These are phyloP conservation scores for Circinella umbellata DNA, from an alignment of 371 early-diverging fungal species.

Conservation along the genomic window DNA sequence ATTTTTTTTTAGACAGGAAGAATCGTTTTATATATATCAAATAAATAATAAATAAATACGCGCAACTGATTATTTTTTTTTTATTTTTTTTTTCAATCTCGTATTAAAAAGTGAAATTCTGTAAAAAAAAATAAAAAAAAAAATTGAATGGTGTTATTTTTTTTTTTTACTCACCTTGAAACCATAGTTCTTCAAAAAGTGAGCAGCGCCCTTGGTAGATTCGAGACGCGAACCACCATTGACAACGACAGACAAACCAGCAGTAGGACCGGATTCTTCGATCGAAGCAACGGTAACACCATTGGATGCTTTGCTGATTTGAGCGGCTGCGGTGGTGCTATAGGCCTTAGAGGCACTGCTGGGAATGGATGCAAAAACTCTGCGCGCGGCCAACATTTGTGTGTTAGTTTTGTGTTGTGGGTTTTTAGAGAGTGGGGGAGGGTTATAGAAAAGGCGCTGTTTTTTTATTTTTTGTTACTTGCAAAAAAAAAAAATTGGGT, in stretches of 20 bases:
- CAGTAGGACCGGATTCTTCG: constrained; percentile 71
- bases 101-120: no score
- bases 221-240: constrained; percentile 92
- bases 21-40: neutral
- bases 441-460: constrained; percentile 9
- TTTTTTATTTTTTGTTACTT: constrained; percentile 12
- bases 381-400: constrained; percentile 65
- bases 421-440: constrained; percentile 15
- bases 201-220: constrained; percentile 82
- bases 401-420: no score
- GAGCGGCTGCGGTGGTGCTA: constrained; percentile 56
- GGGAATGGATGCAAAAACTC: constrained; percentile 64
- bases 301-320: constrained; percentile 54
- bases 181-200: constrained; percentile 90
- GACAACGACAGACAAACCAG: constrained; percentile 86
- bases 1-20: no score
- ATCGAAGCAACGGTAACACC: constrained; percentile 66
- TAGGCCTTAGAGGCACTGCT: constrained; percentile 60
- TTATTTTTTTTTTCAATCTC: no score
- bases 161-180: constrained; percentile 76
- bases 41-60: neutral
- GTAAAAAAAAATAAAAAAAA: no score
- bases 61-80: no score
- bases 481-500: constrained; percentile 10
- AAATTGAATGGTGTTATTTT: no score